These are phyloP conservation scores for Cystobasidium onofrii DNA, from an alignment of 768 basidiomycete species.

Conservation along the genomic window DNA sequence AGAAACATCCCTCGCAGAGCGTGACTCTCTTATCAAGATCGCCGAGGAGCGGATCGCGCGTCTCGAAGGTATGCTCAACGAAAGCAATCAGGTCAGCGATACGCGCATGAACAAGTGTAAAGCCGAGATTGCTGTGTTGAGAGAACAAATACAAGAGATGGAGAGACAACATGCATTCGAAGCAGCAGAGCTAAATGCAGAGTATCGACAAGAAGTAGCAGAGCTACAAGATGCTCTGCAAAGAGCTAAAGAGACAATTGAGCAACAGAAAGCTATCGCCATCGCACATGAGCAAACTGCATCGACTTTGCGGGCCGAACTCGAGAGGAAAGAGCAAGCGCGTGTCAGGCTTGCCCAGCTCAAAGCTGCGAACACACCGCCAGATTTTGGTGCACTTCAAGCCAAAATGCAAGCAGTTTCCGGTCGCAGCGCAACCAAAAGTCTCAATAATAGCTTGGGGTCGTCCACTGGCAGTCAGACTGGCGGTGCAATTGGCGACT, in stretches of 20 bases:
- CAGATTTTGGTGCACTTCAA: not conserved
- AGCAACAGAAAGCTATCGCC: not conserved
- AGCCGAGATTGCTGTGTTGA: slow-evolving; percentile 48
- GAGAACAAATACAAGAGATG: not conserved
- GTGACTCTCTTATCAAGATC: not conserved
- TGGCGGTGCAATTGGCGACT: not conserved
- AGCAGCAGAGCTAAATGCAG: not conserved
- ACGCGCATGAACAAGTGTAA: slow-evolving; percentile 41
- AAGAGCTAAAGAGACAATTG: not conserved
- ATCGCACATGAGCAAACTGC: not conserved
- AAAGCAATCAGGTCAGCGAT: not conserved
- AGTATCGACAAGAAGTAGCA: not conserved
- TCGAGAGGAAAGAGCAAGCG: not conserved
- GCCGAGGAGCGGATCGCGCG: not conserved
- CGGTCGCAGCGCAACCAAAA: not conserved
- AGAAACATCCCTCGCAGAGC: not conserved
- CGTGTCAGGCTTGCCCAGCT: not conserved
- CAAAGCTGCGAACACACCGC: not conserved
- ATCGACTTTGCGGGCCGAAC: not conserved
- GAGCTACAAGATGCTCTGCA: not conserved
- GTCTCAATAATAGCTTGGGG: not conserved
- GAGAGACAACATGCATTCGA: slow-evolving; percentile 1
- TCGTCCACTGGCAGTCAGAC: not conserved
- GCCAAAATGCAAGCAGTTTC: slow-evolving; percentile 13
- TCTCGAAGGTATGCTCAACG: not conserved